These are phyloP conservation scores for Colletotrichum zoysiae DNA, from an alignment of 2,329 filamentous ascomycete genomes.

Conservation along the genomic window DNA sequence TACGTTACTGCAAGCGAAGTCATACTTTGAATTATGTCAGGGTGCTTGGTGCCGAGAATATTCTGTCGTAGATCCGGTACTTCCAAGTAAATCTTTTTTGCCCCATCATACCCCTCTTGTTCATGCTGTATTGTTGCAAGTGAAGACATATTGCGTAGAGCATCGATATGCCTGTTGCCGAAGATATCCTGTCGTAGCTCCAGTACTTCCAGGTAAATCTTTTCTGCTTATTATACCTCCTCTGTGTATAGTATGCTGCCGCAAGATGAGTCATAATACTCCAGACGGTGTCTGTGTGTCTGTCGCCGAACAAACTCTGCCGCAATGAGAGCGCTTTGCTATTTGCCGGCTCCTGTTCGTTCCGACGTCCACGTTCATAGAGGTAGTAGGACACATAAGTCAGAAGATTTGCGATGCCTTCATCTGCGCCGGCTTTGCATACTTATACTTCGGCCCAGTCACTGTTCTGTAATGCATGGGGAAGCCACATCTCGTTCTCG, in stretches of 20 bases:
- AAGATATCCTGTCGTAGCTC: neutral
- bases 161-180: neutral
- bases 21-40: neutral
- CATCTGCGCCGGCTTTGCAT: neutral
- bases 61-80: neutral
- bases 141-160: neutral
- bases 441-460: neutral
- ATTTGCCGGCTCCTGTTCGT: neutral
- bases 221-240: neutral
- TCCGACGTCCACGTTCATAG: neutral
- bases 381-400: rapidly evolving
- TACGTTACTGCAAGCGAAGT: neutral
- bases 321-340: neutral
- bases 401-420: neutral
- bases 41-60: neutral
- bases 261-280: neutral
- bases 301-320: neutral
- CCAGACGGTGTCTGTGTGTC: neutral
- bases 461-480: neutral
- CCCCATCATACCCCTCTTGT: neutral
- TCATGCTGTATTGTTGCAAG: neutral
- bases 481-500: neutral
- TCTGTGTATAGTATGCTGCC: neutral
- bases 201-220: neutral
- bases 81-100: neutral